Evolutionary conservation across 169 alveolate genomes (phyloP).

Genomic region (Plasmodium inui): DNA sequence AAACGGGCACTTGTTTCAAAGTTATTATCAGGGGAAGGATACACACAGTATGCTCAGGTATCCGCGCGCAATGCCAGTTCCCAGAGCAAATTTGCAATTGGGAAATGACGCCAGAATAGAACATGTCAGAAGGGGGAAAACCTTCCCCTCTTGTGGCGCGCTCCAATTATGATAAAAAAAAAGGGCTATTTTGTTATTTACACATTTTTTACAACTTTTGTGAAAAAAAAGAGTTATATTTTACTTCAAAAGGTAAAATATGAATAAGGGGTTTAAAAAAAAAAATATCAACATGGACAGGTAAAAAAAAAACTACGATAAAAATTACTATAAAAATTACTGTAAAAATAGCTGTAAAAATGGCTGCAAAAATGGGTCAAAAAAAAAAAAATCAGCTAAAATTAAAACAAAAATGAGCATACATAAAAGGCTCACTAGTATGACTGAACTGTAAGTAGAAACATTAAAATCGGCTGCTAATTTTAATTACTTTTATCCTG

Average conservation of each 20-base stretch:
- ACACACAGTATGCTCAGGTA: not conserved
- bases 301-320: not conserved
- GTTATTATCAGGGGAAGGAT: not conserved
- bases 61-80: not conserved
- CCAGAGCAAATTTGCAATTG: not conserved
- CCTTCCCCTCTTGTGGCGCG: not conserved
- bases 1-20: not conserved
- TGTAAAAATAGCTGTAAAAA: not conserved
- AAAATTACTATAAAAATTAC: not conserved
- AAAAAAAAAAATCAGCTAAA: not conserved
- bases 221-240: slow-evolving; percentile 11
- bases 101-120: not conserved
- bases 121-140: not conserved
- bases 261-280: slow-evolving; percentile 1
- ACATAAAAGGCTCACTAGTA: not conserved
- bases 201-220: slow-evolving; percentile 16
- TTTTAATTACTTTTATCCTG: not conserved
- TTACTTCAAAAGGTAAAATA: not conserved
- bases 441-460: not conserved
- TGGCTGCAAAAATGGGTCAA: not conserved
- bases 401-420: not conserved
- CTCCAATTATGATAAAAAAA: slow-evolving; percentile 11
- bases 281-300: not conserved
- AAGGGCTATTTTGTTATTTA: slow-evolving; percentile 20
- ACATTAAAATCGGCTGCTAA: slow-evolving; percentile 27